Conservation (phyloP, 257 asterid genomes). For the Solanum chiquidenum region DNA sequence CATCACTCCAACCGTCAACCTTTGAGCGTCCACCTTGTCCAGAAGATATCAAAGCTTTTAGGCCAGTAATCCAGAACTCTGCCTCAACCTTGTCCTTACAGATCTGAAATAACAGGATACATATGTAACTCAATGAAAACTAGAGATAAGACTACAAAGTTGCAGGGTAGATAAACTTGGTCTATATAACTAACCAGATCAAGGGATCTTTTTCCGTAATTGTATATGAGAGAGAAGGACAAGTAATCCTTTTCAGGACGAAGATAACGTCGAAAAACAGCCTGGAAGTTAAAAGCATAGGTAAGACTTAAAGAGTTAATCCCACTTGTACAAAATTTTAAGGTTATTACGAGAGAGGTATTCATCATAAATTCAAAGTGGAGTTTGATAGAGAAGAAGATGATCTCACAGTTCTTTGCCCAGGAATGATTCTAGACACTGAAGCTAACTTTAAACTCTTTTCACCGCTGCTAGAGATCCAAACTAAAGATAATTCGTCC, state of each 20-base stretch:
- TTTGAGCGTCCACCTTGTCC: conserved; percentile 85
- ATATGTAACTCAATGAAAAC: conserved; percentile 1
- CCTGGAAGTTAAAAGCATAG: conserved; percentile 29
- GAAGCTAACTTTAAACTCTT: conserved; percentile 73
- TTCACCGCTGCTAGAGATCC: conserved; percentile 83
- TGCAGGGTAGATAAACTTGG: neutral
- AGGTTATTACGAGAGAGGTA: neutral
- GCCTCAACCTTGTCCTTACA: conserved; percentile 96
- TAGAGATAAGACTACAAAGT: neutral
- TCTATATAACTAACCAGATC: conserved; percentile 68
- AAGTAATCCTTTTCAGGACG: conserved; percentile 87
- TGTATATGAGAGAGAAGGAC: conserved; percentile 84
- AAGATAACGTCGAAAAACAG: conserved; percentile 80
- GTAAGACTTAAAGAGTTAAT: neutral
- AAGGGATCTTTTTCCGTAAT: conserved; percentile 88
- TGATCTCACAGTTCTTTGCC: conserved; percentile 88
- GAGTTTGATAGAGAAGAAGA: neutral
- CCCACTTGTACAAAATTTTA: neutral
- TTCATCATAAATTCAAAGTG: neutral
- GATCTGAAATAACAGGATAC: conserved; percentile 29
- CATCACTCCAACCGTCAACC: conserved; percentile 93
- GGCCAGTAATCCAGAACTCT: conserved; percentile 88
- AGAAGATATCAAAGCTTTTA: conserved; percentile 61
- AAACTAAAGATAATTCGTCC: conserved; percentile 71
- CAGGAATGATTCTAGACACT: conserved; percentile 72